A percentile compares a stretch with the other conserved stretches of the same genome.
Conservation (phyloP, 805 yeast genomes). For the Middelhovenomyces tepae region DNA sequence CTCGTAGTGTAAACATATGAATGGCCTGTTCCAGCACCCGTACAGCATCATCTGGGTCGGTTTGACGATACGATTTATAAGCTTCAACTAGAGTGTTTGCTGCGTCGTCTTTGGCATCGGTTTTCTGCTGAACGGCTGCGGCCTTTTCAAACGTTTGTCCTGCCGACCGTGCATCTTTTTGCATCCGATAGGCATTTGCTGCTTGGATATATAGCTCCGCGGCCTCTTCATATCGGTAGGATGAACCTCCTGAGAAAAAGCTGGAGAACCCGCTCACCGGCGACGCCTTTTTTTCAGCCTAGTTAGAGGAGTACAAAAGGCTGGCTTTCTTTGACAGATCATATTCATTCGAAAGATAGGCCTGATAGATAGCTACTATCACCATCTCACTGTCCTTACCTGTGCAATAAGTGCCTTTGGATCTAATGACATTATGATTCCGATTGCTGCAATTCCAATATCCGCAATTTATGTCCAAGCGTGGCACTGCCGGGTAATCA, state of each 20-base stretch:
- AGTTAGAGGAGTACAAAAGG: constrained; percentile 1
- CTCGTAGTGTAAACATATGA: constrained; percentile 74
- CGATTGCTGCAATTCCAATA: too few relatives aligned
- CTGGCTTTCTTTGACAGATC: neutral
- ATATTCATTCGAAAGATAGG: neutral
- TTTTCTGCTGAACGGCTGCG: constrained; percentile 65
- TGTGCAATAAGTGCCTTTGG: constrained; percentile 20
- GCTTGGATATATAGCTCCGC: constrained; percentile 86
- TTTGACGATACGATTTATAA: constrained; percentile 71
- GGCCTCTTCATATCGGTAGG: constrained; percentile 78
- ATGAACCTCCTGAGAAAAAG: constrained; percentile 48
- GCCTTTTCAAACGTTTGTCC: constrained; percentile 83
- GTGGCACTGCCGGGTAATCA: too few relatives aligned
- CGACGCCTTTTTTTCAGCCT: constrained; percentile 65
- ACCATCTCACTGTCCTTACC: constrained; percentile 5
- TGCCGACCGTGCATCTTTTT: constrained; percentile 59
- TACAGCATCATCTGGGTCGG: constrained; percentile 69
- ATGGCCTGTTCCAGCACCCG: constrained; percentile 69
- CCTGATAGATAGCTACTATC: neutral
- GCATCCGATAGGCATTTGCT: constrained; percentile 78
- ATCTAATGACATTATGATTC: constrained; percentile 16
- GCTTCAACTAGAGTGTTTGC: constrained; percentile 87
- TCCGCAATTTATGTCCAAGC: too few relatives aligned
- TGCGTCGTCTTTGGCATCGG: constrained; percentile 79
- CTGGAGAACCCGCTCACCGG: constrained; percentile 52